Evolutionary conservation across 1,139 yeast species (phyloP).

Genomic region (Debaryomycetaceae sp.): DNA sequence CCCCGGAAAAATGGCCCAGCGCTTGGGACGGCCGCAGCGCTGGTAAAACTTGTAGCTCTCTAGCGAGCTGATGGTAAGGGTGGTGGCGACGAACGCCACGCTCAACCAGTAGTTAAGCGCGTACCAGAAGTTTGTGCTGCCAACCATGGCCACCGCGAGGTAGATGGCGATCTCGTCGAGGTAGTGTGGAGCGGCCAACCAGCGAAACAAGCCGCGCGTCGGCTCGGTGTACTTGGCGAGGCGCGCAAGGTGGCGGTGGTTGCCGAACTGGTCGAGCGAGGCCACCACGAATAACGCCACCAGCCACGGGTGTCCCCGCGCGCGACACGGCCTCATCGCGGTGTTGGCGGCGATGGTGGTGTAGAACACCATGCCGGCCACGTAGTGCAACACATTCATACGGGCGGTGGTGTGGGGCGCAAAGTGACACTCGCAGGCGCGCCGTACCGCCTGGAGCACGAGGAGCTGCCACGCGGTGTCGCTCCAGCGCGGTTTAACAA

Average conservation of each 20-base stretch:
- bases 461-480: too few relatives aligned
- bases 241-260: constrained; percentile 57
- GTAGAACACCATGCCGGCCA: constrained; percentile 71
- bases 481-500: too few relatives aligned
- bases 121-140: constrained; percentile 5
- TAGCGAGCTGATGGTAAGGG: constrained; percentile 58
- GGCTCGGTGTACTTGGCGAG: constrained; percentile 71
- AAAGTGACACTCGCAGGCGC: too few relatives aligned
- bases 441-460: too few relatives aligned
- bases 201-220: constrained; percentile 42
- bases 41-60: constrained; percentile 56
- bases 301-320: constrained; percentile 9
- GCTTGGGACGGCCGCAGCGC: constrained; percentile 10
- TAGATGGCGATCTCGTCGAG: constrained; percentile 71
- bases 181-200: constrained; percentile 74
- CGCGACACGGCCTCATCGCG: neutral
- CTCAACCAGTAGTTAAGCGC: constrained; percentile 16
- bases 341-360: constrained; percentile 5
- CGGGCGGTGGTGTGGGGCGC: constrained; percentile 46
- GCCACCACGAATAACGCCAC: constrained; percentile 33
- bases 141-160: constrained; percentile 25
- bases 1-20: constrained; percentile 20
- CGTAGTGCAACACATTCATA: constrained; percentile 74
- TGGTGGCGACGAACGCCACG: constrained; percentile 57
- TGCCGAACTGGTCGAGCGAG: constrained; percentile 52